Evolutionary conservation across 495 filamentous ascomycete species (phyloP).

Genomic region (Pyrenopolyporus hunteri): DNA sequence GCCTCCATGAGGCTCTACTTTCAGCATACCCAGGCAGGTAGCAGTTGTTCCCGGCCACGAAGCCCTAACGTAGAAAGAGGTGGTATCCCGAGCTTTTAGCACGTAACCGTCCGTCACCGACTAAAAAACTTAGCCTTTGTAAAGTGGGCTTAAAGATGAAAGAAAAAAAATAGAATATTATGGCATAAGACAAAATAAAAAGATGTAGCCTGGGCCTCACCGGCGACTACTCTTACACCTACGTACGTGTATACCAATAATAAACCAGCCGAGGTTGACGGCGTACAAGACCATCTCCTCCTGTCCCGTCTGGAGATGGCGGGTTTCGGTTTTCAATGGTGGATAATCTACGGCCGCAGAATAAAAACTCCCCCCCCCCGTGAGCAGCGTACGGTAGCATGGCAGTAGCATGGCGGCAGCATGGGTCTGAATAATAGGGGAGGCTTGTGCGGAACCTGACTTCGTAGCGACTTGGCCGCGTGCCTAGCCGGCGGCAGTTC

Average conservation of each 20-base stretch:
- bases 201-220: conserved; percentile 11
- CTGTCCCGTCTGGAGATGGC: conserved; percentile 23
- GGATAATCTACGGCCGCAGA: conserved; percentile 36
- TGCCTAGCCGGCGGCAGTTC: conserved; percentile 38
- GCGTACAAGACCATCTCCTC: conserved; percentile 5
- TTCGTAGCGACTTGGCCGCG: conserved; percentile 31
- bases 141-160: conserved; percentile 7
- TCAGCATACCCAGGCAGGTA: conserved; percentile 15
- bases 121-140: conserved; percentile 23
- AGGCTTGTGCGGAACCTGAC: conserved; percentile 40
- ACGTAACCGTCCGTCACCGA: conserved; percentile 19
- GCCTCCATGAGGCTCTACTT: conserved; percentile 34
- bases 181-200: conserved; percentile 7
- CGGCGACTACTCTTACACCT: not conserved
- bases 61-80: conserved; percentile 34
- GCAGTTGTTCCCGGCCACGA: conserved; percentile 21
- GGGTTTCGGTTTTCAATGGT: conserved; percentile 31
- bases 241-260: not conserved
- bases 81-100: conserved; percentile 36
- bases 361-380: conserved; percentile 8
- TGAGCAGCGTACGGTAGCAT: conserved; percentile 11
- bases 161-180: conserved; percentile 19
- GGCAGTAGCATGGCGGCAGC: conserved; percentile 13
- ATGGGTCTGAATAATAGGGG: conserved; percentile 35
- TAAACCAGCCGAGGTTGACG: conserved; percentile 1